Evolutionary conservation across 2,329 filamentous ascomycete species (phyloP), one percentile per base, ranked within the genome.

Genomic region (Blumeriella jaapii): DNA sequence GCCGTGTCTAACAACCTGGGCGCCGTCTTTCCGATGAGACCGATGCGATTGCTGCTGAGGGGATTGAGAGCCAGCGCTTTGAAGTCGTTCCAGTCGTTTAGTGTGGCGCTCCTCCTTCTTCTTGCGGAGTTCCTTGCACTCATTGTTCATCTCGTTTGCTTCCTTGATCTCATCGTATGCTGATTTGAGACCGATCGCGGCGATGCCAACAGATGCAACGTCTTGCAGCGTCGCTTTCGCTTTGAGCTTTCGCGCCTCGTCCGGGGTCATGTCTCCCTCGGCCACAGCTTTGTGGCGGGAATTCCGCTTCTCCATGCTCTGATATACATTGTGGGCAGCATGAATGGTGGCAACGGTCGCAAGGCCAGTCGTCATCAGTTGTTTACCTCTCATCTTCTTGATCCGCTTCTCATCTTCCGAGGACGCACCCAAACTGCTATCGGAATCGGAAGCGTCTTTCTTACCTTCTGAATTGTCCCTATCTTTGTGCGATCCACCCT

Each of bases 261-360:
- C 69, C 2, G 65, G 60, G 3, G 67, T 63, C 58, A 81, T 78
- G 48, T 76, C 68, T 29, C 75, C 76, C 44, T 78, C 69, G 18
- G 63, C 60, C n/a, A 81, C 64, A 34, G 71, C 60, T 48, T 69
- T 65, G 51, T 66, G 64, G 31, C 75, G 64, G 46, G 73, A 67
- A 44, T 79, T 68, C 38, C 74, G 69, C 41, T 74, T 74, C 47
- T 76, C 71, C 61, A 78, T 68, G 49, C 68, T 71, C 44, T 68
- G 64, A 57, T 78, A 75, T 36, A 81, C 63, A 42, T 66, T 69
- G 54, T 81, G 74, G 10, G 72, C 76, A 15, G 76, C 76, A 58
- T 81, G 75, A 43, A 81, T 78, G 17, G 76, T 80, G 23, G 77
- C 77, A 40, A 81, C 68, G 38, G 73, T 75, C 35, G 77, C 76